Percentiles rank a stretch among this genome's conserved stretches.
Evolutionary conservation across 768 basidiomycete species (phyloP).

Genomic region (Collybia nuda): DNA sequence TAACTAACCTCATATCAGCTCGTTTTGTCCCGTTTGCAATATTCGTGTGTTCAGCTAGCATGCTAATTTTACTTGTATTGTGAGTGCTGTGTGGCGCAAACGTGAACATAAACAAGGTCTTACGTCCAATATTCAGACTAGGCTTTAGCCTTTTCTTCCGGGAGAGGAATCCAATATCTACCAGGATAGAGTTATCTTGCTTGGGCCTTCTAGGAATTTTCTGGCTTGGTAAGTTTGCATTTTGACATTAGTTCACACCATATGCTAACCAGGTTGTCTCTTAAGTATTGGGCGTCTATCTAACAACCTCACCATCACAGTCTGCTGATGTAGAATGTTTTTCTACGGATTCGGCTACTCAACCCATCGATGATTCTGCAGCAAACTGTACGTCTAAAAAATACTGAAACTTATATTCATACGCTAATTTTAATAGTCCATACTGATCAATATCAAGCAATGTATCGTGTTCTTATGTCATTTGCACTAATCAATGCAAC

Average conservation of each 20-base stretch:
- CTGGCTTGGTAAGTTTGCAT: conserved; percentile 65
- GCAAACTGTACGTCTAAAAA: conserved; percentile 58
- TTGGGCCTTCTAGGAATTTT: conserved; percentile 71
- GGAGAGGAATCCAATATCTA: conserved; percentile 76
- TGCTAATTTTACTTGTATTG: conserved; percentile 69
- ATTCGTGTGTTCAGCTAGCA: conserved; percentile 71
- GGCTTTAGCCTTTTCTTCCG: conserved; percentile 62
- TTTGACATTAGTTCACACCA: not conserved
- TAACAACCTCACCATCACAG: conserved; percentile 74
- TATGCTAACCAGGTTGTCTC: conserved; percentile 3
- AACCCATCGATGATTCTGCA: conserved; percentile 52
- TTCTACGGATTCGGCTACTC: conserved; percentile 48
- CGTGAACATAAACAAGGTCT: not conserved
- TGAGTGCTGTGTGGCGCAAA: conserved; percentile 31
- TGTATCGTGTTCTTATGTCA: conserved; percentile 79
- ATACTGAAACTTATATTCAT: conserved; percentile 1
- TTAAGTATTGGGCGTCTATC: conserved; percentile 71
- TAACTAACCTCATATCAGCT: conserved; percentile 42
- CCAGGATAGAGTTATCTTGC: conserved; percentile 71
- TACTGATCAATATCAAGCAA: conserved; percentile 86
- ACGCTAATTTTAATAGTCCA: conserved; percentile 50
- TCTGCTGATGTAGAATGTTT: conserved; percentile 84
- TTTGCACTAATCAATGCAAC: conserved; percentile 79
- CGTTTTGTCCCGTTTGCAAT: conserved; percentile 86
- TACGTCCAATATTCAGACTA: conserved; percentile 40